Conservation (phyloP, 2,329 filamentous ascomycete species). For the Hymenoscyphus fraxineus region DNA sequence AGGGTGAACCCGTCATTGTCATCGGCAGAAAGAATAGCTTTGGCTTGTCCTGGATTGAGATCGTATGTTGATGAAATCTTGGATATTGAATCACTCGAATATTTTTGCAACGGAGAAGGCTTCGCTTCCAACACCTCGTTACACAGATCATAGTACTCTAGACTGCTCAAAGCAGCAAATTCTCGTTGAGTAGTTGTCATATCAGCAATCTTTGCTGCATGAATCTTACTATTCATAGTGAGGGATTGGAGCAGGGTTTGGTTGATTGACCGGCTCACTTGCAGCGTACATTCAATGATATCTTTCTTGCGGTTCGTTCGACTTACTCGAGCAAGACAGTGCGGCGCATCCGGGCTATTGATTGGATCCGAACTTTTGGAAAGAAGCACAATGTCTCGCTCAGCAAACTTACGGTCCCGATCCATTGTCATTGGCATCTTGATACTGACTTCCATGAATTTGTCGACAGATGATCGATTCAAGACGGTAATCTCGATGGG, state of each 20-base stretch:
- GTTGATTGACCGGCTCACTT: conserved; percentile 58
- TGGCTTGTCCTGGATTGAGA: conserved; percentile 84
- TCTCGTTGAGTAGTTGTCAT: conserved; percentile 94
- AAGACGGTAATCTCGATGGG: conserved; percentile 84
- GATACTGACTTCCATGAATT: conserved; percentile 87
- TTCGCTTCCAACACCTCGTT: conserved; percentile 86
- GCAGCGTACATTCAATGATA: conserved; percentile 79
- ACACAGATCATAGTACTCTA: conserved; percentile 95
- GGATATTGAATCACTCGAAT: conserved; percentile 68
- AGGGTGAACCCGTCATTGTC: conserved; percentile 97
- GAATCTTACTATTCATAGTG: conserved; percentile 64
- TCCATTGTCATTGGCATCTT: conserved; percentile 68
- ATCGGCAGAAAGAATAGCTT: conserved; percentile 84
- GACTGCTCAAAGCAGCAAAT: conserved; percentile 82
- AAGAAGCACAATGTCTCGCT: conserved; percentile 86
- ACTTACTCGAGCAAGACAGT: conserved; percentile 83
- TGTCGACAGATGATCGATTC: conserved; percentile 85
- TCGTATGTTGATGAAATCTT: conserved; percentile 72
- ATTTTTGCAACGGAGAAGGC: conserved; percentile 82
- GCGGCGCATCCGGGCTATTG: conserved; percentile 59
- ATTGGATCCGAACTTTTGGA: conserved; percentile 71
- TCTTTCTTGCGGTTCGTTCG: conserved; percentile 77
- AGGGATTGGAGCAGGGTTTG: conserved; percentile 58
- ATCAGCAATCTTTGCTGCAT: conserved; percentile 81
- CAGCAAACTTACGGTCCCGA: conserved; percentile 68